phyloP scores from a whole-genome alignment of 805 yeast genomes.

The Candida xiaguanensis region DNA sequence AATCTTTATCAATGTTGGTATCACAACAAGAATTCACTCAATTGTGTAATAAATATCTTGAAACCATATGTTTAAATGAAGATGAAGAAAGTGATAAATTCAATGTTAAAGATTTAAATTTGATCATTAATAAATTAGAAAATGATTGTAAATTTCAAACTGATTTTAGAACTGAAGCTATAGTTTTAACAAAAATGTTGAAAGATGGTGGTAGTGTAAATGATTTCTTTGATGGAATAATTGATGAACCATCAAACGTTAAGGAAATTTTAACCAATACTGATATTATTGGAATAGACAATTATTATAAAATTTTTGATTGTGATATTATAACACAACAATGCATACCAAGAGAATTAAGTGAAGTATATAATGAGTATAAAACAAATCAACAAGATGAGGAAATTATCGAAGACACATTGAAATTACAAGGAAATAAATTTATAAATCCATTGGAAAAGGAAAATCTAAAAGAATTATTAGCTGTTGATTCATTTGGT shows the following conservation, averaged over 20 bases:
- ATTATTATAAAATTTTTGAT: conserved; percentile 34
- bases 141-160: conserved; percentile 23
- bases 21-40: conserved; percentile 49
- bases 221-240: conserved; percentile 13
- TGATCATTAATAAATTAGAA: conserved; percentile 33
- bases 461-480: conserved; percentile 40
- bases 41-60: conserved; percentile 65
- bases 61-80: conserved; percentile 35
- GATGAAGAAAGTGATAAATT: conserved; percentile 12
- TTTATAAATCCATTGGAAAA: conserved; percentile 23
- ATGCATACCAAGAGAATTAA: conserved; percentile 34
- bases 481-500: conserved; percentile 73
- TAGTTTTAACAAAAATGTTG: conserved; percentile 45
- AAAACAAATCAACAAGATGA: conserved; percentile 12
- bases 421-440: conserved; percentile 23
- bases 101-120: conserved; percentile 38
- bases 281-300: conserved; percentile 51
- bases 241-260: background rate
- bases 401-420: conserved; percentile 12
- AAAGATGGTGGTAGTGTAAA: conserved; percentile 11
- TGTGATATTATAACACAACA: conserved; percentile 18
- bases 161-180: conserved; percentile 59
- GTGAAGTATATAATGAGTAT: conserved; percentile 24
- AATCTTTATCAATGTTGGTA: conserved; percentile 49
- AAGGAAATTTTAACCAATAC: conserved; percentile 41